Evolutionary conservation across 768 basidiomycete genomes (phyloP).

Genomic region (Clathrus columnatus): DNA sequence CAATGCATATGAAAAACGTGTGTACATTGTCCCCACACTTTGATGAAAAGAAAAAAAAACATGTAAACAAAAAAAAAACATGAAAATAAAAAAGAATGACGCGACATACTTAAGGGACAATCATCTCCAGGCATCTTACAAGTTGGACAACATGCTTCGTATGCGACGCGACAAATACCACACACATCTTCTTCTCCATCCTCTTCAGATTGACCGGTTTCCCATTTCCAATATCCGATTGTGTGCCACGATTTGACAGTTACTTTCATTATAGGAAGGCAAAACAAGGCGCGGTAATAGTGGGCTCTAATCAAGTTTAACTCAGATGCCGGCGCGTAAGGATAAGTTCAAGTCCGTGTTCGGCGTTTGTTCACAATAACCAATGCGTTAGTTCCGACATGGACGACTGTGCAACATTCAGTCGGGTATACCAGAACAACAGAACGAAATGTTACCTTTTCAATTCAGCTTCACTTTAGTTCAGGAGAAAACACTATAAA

Average conservation of each 20-base stretch:
- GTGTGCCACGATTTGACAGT: slow-evolving; percentile 80
- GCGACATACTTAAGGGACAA: slow-evolving; percentile 73
- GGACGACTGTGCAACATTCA: too few species aligned
- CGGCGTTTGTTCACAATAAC: too few species aligned
- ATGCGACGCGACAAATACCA: slow-evolving; percentile 86
- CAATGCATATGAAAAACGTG: slow-evolving; percentile 99
- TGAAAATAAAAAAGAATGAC: slow-evolving; percentile 5
- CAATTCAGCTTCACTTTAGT: too few species aligned
- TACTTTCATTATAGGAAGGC: slow-evolving; percentile 63
- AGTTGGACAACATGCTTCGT: slow-evolving; percentile 89
- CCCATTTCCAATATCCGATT: slow-evolving; percentile 87
- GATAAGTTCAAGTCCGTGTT: too few species aligned
- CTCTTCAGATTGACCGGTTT: slow-evolving; percentile 32
- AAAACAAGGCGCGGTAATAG: too few species aligned
- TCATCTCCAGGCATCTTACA: slow-evolving; percentile 98
- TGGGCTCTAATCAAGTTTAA: too few species aligned
- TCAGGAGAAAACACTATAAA: too few species aligned
- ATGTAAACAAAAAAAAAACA: not conserved
- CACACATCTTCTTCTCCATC: slow-evolving; percentile 57
- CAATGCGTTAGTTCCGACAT: too few species aligned
- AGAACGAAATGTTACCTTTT: too few species aligned
- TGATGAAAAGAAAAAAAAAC: not conserved
- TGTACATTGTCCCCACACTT: slow-evolving; percentile 97
- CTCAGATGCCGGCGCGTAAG: too few species aligned
- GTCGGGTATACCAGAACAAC: too few species aligned